Base-by-base conservation (phyloP, 768 basidiomycete species). In the Termitomyces sp. region DNA sequence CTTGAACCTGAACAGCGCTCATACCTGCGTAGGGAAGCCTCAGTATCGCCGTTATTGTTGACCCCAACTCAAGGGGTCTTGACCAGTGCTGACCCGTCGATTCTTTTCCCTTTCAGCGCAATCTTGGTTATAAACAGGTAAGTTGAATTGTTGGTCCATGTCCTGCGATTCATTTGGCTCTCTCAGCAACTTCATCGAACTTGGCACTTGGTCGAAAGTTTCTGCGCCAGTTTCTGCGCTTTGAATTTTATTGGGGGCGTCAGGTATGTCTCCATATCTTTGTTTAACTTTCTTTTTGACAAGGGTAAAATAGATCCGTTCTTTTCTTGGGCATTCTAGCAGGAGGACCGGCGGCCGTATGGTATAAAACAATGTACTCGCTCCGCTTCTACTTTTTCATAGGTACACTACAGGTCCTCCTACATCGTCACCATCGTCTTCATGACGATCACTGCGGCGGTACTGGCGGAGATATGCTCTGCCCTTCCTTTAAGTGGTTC, bases 11-110 rank as follows among this genome's bases (percentile, higher is more conserved):
- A 91, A 82, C 88, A 92, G 91, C 81, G 89, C 84, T 92, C 82
- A 93, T 81, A 92, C 90, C 90, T 92, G 92, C 93, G 92, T 91
- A 93, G 92, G 91, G 91, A 95, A 91, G 88, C 88, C 78, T 79
- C 82, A 88, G 88, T 83, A 74, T 80, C 73, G 73, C 72, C 73
- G 64, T 60, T 69, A 16, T 71, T 69, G 68, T 70, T 67, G 62
- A 69, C 74, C 71, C 75, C 31, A 9, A 7, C 19, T 63, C 66
- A 68, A 73, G 76, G 78, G 67, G 46, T 50, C 67, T 64, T 68
- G 54, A 64, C 59, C 64, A 65, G 63, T 68, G 77, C 87, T 92
- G 72, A 90, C 78, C 35, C 61, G 68, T 65, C 8, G 5, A 10
- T 52, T 62, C 62, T 75, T 64, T 65, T 44, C 7, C 29, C 29